Evolutionary conservation across 2,329 filamentous ascomycete genomes (phyloP), one percentile per base, ranked within the genome.

Genomic region (Hymenoscyphus salicellus): DNA sequence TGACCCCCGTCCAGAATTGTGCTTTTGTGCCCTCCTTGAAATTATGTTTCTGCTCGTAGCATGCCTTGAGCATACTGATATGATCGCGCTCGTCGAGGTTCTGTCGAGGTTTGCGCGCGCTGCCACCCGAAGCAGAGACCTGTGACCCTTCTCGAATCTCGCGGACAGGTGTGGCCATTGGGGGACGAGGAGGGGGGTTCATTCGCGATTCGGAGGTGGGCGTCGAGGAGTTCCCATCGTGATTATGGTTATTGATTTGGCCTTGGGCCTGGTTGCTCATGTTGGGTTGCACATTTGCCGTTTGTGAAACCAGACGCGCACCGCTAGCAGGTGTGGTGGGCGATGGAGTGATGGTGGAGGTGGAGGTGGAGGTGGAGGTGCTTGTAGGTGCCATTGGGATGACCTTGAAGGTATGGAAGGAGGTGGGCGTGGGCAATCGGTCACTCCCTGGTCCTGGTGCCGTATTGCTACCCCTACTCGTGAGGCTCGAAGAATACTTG

Each of bases 31-130:
- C 73, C 60, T 75, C 72, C 61, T 75, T 75, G 64, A 68, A 75
- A 55, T 71, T 71, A 14, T 69, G 68, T 41, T 70, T 68, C 60
- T 74, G 72, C 49, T 73, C 71, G 36, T 69, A 68, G 52, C 73
- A 75, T 59, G 72, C 67, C 64, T 73, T 75, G 32, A 75, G 46
- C 71, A 74, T 74, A 5, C 71, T 61, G 26, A 75, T 68, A 52
- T 75, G 73, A 64, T 75, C 73, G 56, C 68, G 70, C 64, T 75
- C 73, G 59, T 74, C 73, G 7, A 75, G 66, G 66, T 75, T 75
- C 59, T 75, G 73, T 20, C 73, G 69, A 33, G 73, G 73, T 69
- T 75, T 75, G 65, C 73, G 72, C 70, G 71, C 61, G 30, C 66
- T 70, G 58, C 69, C 70, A 32, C 72, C 72, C n/a, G 71, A 68